A percentile compares a stretch with the other conserved stretches of the same genome.
Evolutionary conservation across 2,329 filamentous ascomycete genomes (phyloP).

Genomic region (Dothideomycetidae sp.): DNA sequence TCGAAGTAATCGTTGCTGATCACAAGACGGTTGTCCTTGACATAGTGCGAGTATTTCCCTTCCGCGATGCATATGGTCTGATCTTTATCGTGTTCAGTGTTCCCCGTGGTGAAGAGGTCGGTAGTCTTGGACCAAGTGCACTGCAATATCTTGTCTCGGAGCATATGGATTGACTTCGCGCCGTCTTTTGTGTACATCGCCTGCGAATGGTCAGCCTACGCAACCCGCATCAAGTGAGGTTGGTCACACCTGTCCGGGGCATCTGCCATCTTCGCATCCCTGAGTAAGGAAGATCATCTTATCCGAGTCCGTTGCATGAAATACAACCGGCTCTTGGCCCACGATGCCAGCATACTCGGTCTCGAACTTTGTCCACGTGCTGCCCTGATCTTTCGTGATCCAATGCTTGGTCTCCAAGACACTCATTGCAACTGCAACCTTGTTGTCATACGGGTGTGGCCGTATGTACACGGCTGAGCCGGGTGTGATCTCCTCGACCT

Average conservation of each 20-base stretch:
- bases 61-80: constrained; percentile 69
- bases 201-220: constrained; percentile 16
- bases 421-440: constrained; percentile 70
- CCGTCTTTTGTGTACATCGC: constrained; percentile 70
- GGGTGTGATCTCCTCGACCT: constrained; percentile 48
- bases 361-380: constrained; percentile 64
- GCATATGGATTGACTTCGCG: constrained; percentile 53
- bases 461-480: constrained; percentile 48
- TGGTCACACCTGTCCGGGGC: constrained; percentile 33
- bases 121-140: constrained; percentile 82
- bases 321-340: constrained; percentile 47
- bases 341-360: constrained; percentile 44
- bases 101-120: constrained; percentile 55
- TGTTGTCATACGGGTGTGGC: constrained; percentile 65
- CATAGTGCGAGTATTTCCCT: constrained; percentile 55
- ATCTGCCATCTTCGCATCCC: constrained; percentile 22
- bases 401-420: constrained; percentile 51
- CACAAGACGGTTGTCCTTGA: constrained; percentile 62
- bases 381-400: constrained; percentile 68
- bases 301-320: constrained; percentile 70
- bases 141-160: constrained; percentile 55
- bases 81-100: constrained; percentile 49
- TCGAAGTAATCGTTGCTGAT: constrained; percentile 76
- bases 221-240: constrained; percentile 24
- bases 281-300: constrained; percentile 65